Evolutionary conservation across 176 grass and related monocot genomes (phyloP), one percentile per base, ranked within the genome.

Genomic region (Paspalum notatum): DNA sequence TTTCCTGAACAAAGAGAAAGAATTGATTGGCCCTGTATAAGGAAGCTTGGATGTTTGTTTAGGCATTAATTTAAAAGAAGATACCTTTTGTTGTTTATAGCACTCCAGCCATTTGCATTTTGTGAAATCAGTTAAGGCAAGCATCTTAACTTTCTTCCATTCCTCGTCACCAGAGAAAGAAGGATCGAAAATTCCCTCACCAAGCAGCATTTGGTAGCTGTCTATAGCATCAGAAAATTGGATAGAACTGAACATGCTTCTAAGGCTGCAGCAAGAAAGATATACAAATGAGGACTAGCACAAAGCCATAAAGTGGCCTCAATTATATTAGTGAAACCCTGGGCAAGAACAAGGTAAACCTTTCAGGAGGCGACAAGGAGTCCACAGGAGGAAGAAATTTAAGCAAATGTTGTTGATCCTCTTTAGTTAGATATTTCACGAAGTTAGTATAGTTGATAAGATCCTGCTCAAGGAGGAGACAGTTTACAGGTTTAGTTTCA

Each of bases 371-470:
- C 49, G 65, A 63, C 67, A 58, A 39, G 68, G 63, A 71, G 75
- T 91, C 92, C 25, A 78, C 32, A 79, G 84, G 25, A 89, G 92
- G 86, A 56, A 94, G 89, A 83, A 89, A 79, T 78, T 91, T 89
- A 47, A 76, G 61, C 62, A 94, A 78, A 24, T 75, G 66, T 42
- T 77, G 52, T 72, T 91, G 89, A 25, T 94, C 92, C 58, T 94
- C 87, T 65, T 89, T 45, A 44, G 86, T 87, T 75, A 94, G 67
- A 78, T 60, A 86, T 82, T 85, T 87, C 53, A 82, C 60, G 52
- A 94, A 91, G 66, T 49, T 83, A 59, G 87, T 82, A 63, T 87
- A 94, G 72, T 89, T 85, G 25, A 89, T 66, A 74, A 94, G 68
- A 73, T 87, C 89, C 92, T 95, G 69, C 58, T 62, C 65, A 80